Percentiles rank a stretch among this genome's conserved stretches.
Evolutionary conservation across 1,284 basidiomycete genomes (phyloP).

Genomic region (Blastosporella zonata): DNA sequence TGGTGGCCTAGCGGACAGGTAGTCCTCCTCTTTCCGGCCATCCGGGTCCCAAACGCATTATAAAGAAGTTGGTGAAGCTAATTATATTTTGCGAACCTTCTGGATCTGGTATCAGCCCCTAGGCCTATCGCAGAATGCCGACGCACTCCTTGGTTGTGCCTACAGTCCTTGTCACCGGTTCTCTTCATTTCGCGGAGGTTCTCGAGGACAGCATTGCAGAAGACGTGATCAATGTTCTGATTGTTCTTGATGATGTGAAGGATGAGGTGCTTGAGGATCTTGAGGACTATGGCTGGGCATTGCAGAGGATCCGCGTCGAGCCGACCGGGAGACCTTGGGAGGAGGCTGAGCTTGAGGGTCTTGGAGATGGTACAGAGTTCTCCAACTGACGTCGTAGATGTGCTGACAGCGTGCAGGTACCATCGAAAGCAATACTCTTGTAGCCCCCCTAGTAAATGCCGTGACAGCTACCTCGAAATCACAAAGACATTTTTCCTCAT

Average conservation of each 20-base stretch:
- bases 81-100: neutral
- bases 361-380: conserved; percentile 56
- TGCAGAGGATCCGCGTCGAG: conserved; percentile 62
- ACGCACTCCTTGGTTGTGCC: conserved; percentile 53
- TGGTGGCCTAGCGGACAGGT: neutral
- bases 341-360: conserved; percentile 58
- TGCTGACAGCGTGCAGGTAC: conserved; percentile 40
- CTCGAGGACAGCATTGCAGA: conserved; percentile 48
- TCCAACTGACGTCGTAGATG: neutral
- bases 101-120: neutral
- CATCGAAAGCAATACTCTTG: conserved; percentile 39
- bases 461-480: conserved; percentile 33
- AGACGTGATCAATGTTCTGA: conserved; percentile 55
- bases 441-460: conserved; percentile 53
- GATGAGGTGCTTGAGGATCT: conserved; percentile 56
- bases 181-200: conserved; percentile 62
- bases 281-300: conserved; percentile 58
- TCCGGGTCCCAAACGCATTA: neutral
- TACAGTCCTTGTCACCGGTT: conserved; percentile 52
- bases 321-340: conserved; percentile 63
- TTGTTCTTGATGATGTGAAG: conserved; percentile 45
- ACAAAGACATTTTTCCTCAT: conserved; percentile 65
- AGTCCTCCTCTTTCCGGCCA: neutral
- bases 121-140: conserved; percentile 10
- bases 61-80: neutral